A percentile compares a stretch with the other conserved stretches of the same genome.
Evolutionary conservation across 1,139 yeast genomes (phyloP).

Genomic region (Ashbya aceris): DNA sequence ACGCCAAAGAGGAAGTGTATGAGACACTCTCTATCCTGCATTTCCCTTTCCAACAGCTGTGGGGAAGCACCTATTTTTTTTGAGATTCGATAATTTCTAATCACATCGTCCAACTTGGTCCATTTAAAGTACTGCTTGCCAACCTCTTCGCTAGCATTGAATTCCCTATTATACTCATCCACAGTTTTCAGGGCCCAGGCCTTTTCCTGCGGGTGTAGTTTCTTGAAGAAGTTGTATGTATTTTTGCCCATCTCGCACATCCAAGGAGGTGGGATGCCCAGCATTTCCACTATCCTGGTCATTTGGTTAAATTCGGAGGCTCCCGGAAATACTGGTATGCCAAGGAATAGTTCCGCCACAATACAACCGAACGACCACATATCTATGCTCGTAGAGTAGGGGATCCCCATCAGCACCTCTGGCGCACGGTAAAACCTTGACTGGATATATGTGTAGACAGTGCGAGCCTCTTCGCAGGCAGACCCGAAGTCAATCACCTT

Average conservation of each 20-base stretch:
- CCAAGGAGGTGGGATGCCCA: constrained; percentile 88
- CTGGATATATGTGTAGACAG: constrained; percentile 88
- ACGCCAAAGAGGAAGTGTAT: constrained; percentile 73
- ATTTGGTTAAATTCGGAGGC: constrained; percentile 88
- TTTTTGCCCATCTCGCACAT: constrained; percentile 95
- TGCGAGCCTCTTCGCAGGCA: constrained; percentile 87
- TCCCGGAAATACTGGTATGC: constrained; percentile 93
- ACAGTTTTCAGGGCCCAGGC: constrained; percentile 44
- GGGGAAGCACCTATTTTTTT: constrained; percentile 59
- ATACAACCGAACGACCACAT: constrained; percentile 99
- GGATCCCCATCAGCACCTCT: constrained; percentile 84
- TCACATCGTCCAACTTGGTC: constrained; percentile 60
- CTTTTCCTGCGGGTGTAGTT: constrained; percentile 31
- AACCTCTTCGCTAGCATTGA: constrained; percentile 56
- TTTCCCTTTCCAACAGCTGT: constrained; percentile 56
- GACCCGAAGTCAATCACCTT: constrained; percentile 96
- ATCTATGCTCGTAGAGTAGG: constrained; percentile 85
- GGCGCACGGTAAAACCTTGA: constrained; percentile 95
- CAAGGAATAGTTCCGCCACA: constrained; percentile 84
- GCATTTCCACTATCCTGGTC: constrained; percentile 68
- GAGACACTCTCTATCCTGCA: constrained; percentile 60
- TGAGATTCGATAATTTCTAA: constrained; percentile 67
- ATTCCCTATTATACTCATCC: constrained; percentile 52
- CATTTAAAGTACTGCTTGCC: constrained; percentile 81
- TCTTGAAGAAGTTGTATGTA: constrained; percentile 59